Conservation (phyloP, 306 rosid species). For the Malus orientalis region DNA sequence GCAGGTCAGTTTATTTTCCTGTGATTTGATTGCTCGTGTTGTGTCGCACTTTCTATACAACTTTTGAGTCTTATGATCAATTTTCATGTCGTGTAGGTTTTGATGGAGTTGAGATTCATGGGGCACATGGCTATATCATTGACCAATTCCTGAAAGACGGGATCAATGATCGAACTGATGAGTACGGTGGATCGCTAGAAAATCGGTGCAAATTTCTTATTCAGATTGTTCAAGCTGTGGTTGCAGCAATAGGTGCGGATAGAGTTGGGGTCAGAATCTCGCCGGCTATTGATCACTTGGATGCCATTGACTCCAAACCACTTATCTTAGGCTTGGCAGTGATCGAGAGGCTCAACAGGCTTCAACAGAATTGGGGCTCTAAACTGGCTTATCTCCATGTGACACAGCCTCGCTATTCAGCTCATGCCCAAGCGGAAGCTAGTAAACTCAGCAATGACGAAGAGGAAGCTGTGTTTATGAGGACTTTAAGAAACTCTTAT, state of each 20-base stretch:
- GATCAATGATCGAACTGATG: constrained; percentile 43
- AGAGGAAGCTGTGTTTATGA: constrained; percentile 48
- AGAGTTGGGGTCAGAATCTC: constrained; percentile 61
- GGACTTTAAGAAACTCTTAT: constrained; percentile 47
- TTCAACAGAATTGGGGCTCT: constrained; percentile 42
- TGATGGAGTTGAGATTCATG: constrained; percentile 86
- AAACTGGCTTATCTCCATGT: constrained; percentile 74
- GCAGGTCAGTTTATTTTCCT: constrained; percentile 41
- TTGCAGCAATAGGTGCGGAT: constrained; percentile 51
- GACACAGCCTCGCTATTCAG: constrained; percentile 67
- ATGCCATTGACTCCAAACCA: constrained; percentile 80
- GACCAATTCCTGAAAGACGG: constrained; percentile 45
- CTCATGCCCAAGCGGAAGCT: constrained; percentile 50
- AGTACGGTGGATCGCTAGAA: constrained; percentile 56
- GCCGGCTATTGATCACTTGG: constrained; percentile 85
- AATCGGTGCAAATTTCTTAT: constrained; percentile 60
- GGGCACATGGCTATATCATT: constrained; percentile 78
- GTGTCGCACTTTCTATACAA: background rate
- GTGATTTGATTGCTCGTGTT: background rate
- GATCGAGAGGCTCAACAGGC: constrained; percentile 58
- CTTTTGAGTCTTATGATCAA: too few species aligned
- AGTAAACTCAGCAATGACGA: constrained; percentile 65
- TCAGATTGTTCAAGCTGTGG: constrained; percentile 48
- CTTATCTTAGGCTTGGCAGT: constrained; percentile 63
- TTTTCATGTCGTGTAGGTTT: constrained; percentile 40